Evolutionary conservation across 371 early-diverging fungal genomes (phyloP).

Genomic region (Mortierella sp.): DNA sequence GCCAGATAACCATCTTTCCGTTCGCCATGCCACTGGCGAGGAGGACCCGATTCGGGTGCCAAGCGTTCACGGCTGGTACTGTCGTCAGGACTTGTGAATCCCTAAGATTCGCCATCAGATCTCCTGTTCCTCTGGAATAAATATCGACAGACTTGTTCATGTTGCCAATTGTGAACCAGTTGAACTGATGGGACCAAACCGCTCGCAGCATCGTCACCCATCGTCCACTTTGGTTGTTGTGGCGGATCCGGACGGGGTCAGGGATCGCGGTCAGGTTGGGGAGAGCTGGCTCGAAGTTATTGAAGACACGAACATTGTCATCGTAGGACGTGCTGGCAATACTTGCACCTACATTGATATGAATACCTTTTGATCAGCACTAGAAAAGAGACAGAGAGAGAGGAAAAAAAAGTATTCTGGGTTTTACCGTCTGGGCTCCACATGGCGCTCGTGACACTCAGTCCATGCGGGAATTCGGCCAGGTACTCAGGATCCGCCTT

Average conservation of each 20-base stretch:
- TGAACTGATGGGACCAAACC: slow-evolving; percentile 69
- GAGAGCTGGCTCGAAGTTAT: slow-evolving; percentile 52
- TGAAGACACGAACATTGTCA: slow-evolving; percentile 64
- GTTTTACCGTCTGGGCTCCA: slow-evolving; percentile 76
- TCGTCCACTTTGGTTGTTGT: slow-evolving; percentile 80
- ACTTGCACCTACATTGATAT: slow-evolving; percentile 34
- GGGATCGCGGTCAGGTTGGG: slow-evolving; percentile 49
- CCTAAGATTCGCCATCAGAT: slow-evolving; percentile 60
- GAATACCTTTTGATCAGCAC: too few relatives aligned
- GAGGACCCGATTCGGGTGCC: slow-evolving; percentile 67
- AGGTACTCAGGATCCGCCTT: slow-evolving; percentile 47
- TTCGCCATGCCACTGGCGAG: slow-evolving; percentile 63
- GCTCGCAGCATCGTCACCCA: slow-evolving; percentile 85
- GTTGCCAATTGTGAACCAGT: slow-evolving; percentile 74
- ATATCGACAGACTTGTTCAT: slow-evolving; percentile 76
- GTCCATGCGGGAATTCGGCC: slow-evolving; percentile 61
- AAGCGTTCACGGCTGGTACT: slow-evolving; percentile 73
- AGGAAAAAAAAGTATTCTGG: slow-evolving; percentile 54
- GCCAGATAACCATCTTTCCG: slow-evolving; percentile 62
- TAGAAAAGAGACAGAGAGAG: slow-evolving; percentile 19
- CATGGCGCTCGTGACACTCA: slow-evolving; percentile 75
- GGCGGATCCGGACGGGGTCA: slow-evolving; percentile 60
- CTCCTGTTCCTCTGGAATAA: slow-evolving; percentile 68
- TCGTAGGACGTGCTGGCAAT: slow-evolving; percentile 59
- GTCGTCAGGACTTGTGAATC: slow-evolving; percentile 70